Evolutionary conservation across 2,329 filamentous ascomycete genomes (phyloP), one percentile per base, ranked within the genome.

Genomic region (Trichoderma aggressivum): DNA sequence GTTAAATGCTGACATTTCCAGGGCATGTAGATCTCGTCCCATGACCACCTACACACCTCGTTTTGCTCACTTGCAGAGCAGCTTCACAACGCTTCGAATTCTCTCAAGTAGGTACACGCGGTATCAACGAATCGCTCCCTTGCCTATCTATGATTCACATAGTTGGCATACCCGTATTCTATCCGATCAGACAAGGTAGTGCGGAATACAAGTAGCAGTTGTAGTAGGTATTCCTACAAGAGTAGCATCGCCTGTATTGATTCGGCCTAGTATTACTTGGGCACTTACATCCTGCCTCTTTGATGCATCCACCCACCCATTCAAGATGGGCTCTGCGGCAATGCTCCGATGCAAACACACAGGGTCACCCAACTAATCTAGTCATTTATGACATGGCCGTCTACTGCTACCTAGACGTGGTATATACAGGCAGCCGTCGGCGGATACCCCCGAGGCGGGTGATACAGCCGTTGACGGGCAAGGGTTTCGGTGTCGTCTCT

Each of bases 261-360:
- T 70, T 58, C 4, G 50, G 63, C n/a, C 63, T 58, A 56, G 32
- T 14, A 60, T 39, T 30, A 60, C 55, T 30, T 63, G 61, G 68
- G 50, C 68, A 59, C 50, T 65, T 36, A 50, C 34, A 70, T 26
- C 30, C 50, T 56, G 26, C 43, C 67, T 39, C 28, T 26, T 34
- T 43, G 26, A 56, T 21, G 61, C 68, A n/a, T 34, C 60, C 24
- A 24, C 47, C 21, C 34, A 56, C 24, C 58, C n/a, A 28, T 50
- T 39, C 18, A 36, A 50, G 65, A 36, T 43, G 32, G 30, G 30
- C 53, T 70, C 43, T 55, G 34, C 39, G 67, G 58, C 39, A 70
- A 58, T 24, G 24, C 60, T 70, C 68, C 53, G 60, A 65, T 70
- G 60, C 68, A 65, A 70, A 70, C 60, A 70, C 60, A 53, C 68